These are phyloP conservation scores for Microbotryum silenes-acaulis DNA, from an alignment of 1,284 basidiomycete species.

Conservation along the genomic window DNA sequence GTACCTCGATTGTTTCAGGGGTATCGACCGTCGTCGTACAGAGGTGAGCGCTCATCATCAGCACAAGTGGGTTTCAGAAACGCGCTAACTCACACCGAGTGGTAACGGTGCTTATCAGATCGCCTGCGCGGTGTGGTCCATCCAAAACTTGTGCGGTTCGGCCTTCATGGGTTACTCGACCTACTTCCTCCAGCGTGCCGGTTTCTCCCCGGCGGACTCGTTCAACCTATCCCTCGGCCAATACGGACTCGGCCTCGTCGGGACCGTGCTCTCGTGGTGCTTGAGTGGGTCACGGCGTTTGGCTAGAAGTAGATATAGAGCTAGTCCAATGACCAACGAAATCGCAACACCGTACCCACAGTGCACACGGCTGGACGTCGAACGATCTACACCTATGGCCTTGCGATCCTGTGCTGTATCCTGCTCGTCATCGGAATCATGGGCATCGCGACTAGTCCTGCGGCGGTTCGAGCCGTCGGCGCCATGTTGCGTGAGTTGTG, in stretches of 20 bases:
- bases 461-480: slow-evolving; percentile 41
- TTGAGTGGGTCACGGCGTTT: slow-evolving; percentile 31
- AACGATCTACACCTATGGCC: slow-evolving; percentile 46
- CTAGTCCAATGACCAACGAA: too few species aligned
- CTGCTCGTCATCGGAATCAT: slow-evolving; percentile 48
- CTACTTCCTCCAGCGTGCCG: slow-evolving; percentile 45
- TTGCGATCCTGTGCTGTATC: slow-evolving; percentile 42
- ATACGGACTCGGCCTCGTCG: slow-evolving; percentile 40
- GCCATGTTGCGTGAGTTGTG: slow-evolving; percentile 36
- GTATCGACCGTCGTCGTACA: slow-evolving; percentile 43
- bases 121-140: slow-evolving; percentile 29
- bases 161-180: slow-evolving; percentile 31
- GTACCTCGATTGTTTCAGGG: slow-evolving; percentile 47
- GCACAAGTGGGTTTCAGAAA: neutral
- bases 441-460: slow-evolving; percentile 37
- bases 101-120: too few species aligned
- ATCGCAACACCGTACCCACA: too few species aligned
- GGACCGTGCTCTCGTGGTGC: slow-evolving; percentile 44
- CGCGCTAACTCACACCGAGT: neutral
- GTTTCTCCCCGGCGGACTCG: slow-evolving; percentile 40
- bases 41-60: slow-evolving; percentile 38
- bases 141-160: slow-evolving; percentile 34
- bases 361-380: slow-evolving; percentile 43
- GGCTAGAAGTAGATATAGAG: too few species aligned
- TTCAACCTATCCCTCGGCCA: slow-evolving; percentile 44